These are phyloP conservation scores for Annulohypoxylon truncatum DNA, from an alignment of 2,329 filamentous ascomycete genomes.

Conservation along the genomic window DNA sequence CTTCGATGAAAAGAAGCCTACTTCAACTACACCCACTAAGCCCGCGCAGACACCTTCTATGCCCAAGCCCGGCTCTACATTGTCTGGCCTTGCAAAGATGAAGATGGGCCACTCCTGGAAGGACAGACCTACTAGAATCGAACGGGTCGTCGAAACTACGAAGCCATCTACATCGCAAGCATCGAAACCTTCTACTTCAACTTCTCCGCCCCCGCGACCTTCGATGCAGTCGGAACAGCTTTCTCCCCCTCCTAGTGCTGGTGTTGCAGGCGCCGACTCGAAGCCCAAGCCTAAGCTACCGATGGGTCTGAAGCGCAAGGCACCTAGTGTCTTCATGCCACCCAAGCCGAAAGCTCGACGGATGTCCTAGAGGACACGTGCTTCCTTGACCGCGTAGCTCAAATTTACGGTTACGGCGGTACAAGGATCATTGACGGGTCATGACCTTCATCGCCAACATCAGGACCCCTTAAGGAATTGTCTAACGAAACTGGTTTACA, in stretches of 20 bases:
- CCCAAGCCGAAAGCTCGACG: slow-evolving; percentile 54
- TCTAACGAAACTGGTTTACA: not conserved
- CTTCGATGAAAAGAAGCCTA: slow-evolving; percentile 31
- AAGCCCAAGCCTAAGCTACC: slow-evolving; percentile 27
- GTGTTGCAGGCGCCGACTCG: not conserved
- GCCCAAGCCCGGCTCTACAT: not conserved
- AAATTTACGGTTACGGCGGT: not conserved
- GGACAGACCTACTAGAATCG: slow-evolving; percentile 10
- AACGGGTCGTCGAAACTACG: slow-evolving; percentile 3
- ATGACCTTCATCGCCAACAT: not conserved
- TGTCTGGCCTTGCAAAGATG: slow-evolving; percentile 33
- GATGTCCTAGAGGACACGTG: slow-evolving; percentile 14
- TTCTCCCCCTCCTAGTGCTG: not conserved
- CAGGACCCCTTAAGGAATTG: not conserved
- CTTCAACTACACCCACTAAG: not conserved
- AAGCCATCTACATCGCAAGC: slow-evolving; percentile 7
- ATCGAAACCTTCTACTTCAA: slow-evolving; percentile 2
- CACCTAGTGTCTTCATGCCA: slow-evolving; percentile 62
- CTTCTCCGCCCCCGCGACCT: not conserved
- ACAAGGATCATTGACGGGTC: not conserved
- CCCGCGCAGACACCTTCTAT: slow-evolving; percentile 2
- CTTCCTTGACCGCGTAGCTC: not conserved
- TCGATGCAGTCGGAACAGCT: not conserved
- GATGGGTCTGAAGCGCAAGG: slow-evolving; percentile 56
- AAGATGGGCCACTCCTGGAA: slow-evolving; percentile 23